These are phyloP conservation scores for Pichia sp. DNA, from an alignment of 1,139 yeast species.

Conservation along the genomic window DNA sequence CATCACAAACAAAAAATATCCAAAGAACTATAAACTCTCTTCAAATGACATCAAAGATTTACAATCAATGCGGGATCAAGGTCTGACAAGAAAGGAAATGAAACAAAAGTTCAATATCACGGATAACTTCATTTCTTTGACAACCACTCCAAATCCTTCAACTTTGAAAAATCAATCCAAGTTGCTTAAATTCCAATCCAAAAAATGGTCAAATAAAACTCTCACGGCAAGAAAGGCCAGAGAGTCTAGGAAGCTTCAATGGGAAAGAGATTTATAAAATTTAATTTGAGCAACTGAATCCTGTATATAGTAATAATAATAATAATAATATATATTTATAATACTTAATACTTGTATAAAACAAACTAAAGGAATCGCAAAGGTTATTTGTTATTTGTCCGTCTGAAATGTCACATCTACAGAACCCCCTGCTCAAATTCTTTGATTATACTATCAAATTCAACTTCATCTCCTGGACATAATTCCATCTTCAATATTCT, in stretches of 20 bases:
- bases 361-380: too few species aligned
- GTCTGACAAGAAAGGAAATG: slow-evolving; percentile 55
- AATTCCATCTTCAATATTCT: slow-evolving; percentile 31
- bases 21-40: slow-evolving; percentile 53
- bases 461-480: slow-evolving; percentile 24
- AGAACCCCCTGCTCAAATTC: background rate
- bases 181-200: slow-evolving; percentile 35
- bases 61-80: slow-evolving; percentile 48
- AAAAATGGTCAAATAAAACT: slow-evolving; percentile 44
- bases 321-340: too few species aligned
- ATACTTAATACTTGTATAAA: too few species aligned
- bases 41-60: slow-evolving; percentile 59
- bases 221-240: slow-evolving; percentile 23
- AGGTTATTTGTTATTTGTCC: too few species aligned
- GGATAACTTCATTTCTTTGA: slow-evolving; percentile 47
- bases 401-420: too few species aligned
- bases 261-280: slow-evolving; percentile 21
- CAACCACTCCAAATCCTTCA: slow-evolving; percentile 35
- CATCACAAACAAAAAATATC: slow-evolving; percentile 26
- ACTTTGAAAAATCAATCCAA: slow-evolving; percentile 17
- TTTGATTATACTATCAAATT: slow-evolving; percentile 18
- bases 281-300: background rate
- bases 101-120: slow-evolving; percentile 59
- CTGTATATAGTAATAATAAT: too few species aligned
- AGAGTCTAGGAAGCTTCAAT: slow-evolving; percentile 18